These are phyloP conservation scores for Fusarium piperis DNA, from an alignment of 2,329 filamentous ascomycete species.

Conservation along the genomic window DNA sequence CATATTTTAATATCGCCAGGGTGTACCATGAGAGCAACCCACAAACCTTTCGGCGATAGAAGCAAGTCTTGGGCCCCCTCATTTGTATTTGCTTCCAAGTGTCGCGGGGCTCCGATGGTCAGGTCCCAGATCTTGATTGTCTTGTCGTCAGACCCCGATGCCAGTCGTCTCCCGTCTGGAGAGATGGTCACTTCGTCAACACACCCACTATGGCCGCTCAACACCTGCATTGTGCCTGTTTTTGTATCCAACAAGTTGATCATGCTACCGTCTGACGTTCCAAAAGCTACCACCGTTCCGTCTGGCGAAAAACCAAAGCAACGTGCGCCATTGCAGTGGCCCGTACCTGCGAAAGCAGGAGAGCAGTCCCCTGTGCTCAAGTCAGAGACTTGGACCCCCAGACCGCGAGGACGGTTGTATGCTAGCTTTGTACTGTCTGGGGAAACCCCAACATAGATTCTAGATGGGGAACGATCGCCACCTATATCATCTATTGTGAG, in stretches of 20 bases:
- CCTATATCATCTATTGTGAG: not conserved
- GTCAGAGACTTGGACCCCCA: not conserved
- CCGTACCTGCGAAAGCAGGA: not conserved
- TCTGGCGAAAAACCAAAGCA: not conserved
- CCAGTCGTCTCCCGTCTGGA: not conserved
- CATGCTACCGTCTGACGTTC: not conserved
- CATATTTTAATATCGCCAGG: not conserved
- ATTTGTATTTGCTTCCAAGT: not conserved
- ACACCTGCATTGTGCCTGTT: not conserved
- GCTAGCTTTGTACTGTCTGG: not conserved
- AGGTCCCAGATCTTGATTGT: not conserved
- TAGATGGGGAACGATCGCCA: too few relatives aligned
- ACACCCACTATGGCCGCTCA: not conserved
- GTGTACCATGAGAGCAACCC: not conserved
- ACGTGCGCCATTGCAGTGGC: not conserved
- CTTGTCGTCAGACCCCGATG: not conserved
- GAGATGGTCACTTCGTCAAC: not conserved
- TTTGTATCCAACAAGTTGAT: not conserved
- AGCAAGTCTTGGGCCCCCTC: not conserved
- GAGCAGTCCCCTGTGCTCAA: not conserved
- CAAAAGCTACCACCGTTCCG: not conserved
- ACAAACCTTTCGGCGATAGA: not conserved
- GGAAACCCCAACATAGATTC: not conserved
- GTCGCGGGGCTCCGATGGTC: not conserved
- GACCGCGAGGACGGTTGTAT: not conserved